Conservation (phyloP, 176 grass and related monocot genomes). For the Ensete ventricosum region DNA sequence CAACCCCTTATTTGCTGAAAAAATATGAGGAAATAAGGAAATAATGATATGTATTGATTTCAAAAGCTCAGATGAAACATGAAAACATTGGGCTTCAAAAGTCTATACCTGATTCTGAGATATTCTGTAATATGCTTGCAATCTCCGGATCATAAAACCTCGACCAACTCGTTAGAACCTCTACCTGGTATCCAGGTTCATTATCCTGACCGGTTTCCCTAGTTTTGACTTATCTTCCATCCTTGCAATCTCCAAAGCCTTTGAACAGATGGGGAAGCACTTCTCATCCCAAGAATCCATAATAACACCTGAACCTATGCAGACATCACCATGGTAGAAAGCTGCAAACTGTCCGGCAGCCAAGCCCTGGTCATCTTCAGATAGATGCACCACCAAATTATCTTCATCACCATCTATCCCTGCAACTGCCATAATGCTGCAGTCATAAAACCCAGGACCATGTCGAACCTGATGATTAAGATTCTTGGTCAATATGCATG, state of each 20-base stretch:
- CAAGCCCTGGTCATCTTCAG: slow-evolving; percentile 84
- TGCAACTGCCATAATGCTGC: slow-evolving; percentile 30
- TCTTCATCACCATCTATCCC: slow-evolving; percentile 30
- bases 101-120: background rate
- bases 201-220: slow-evolving; percentile 78
- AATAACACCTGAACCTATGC: slow-evolving; percentile 81
- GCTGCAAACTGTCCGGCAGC: slow-evolving; percentile 85
- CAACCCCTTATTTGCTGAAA: background rate
- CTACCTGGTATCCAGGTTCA: slow-evolving; percentile 45
- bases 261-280: slow-evolving; percentile 64
- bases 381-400: slow-evolving; percentile 46
- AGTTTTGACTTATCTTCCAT: slow-evolving; percentile 73
- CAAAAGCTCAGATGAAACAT: background rate
- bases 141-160: background rate
- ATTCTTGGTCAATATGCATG: slow-evolving; percentile 10
- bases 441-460: slow-evolving; percentile 73
- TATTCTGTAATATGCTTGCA: background rate
- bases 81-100: background rate
- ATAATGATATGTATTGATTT: background rate
- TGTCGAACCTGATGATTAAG: slow-evolving; percentile 49
- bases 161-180: background rate
- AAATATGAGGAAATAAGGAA: background rate
- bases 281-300: slow-evolving; percentile 56
- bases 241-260: slow-evolving; percentile 54
- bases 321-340: slow-evolving; percentile 47